phyloP scores from a whole-genome alignment of 176 grass and related monocot genomes.

The sorghum (Sorghum bicolor) region DNA sequence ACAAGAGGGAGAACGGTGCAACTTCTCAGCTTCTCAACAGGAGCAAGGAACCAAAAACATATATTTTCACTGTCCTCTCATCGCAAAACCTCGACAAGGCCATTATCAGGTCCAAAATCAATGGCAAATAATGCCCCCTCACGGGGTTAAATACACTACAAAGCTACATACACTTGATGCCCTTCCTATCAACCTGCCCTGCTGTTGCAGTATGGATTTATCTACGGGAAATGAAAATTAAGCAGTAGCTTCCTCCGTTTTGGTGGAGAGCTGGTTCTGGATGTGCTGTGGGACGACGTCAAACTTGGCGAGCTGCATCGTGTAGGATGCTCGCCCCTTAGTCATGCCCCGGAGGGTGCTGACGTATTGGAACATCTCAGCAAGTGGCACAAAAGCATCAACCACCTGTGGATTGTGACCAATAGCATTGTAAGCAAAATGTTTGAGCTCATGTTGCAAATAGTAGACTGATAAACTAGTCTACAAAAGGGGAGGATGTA shows the following conservation, averaged over 20 bases:
- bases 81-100: background rate
- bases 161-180: conserved; percentile 43
- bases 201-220: conserved; percentile 10
- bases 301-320: conserved; percentile 90
- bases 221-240: conserved; percentile 37
- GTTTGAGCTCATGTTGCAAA: conserved; percentile 4
- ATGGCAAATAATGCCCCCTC: conserved; percentile 39
- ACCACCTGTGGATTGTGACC: conserved; percentile 48
- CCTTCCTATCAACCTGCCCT: conserved; percentile 34
- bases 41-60: conserved; percentile 20
- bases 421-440: conserved; percentile 3
- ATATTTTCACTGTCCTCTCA: background rate
- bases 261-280: conserved; percentile 73
- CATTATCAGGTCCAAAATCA: conserved; percentile 54
- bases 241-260: conserved; percentile 65
- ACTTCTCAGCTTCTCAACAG: background rate
- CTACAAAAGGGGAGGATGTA: conserved; percentile 9
- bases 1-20: background rate
- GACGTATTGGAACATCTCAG: conserved; percentile 98
- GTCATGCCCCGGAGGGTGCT: conserved; percentile 87
- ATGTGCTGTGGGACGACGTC: conserved; percentile 86
- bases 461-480: background rate
- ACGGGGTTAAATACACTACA: conserved; percentile 28
- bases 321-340: conserved; percentile 92
- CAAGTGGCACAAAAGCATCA: conserved; percentile 80